Percentiles rank a stretch among this genome's conserved stretches.
Evolutionary conservation across 495 filamentous ascomycete genomes (phyloP).

Genomic region (Neurospora terricola): DNA sequence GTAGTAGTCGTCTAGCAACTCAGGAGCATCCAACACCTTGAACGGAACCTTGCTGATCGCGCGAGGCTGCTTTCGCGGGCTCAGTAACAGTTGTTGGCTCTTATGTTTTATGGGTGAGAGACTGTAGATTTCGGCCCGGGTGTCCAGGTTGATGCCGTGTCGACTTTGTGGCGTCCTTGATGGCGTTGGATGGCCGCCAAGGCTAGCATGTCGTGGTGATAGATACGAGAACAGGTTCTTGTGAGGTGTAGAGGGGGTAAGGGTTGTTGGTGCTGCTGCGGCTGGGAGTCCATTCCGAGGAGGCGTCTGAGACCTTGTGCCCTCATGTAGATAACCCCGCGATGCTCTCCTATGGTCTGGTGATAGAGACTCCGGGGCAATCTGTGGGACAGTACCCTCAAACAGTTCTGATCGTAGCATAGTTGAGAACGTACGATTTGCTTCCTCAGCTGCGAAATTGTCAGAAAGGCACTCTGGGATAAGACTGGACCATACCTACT

Average conservation of each 20-base stretch:
- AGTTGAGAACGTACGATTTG: slow-evolving; percentile 83
- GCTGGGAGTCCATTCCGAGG: slow-evolving; percentile 49
- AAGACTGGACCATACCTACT: slow-evolving; percentile 44
- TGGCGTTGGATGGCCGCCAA: slow-evolving; percentile 69
- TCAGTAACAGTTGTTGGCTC: slow-evolving; percentile 84
- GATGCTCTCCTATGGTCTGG: slow-evolving; percentile 51
- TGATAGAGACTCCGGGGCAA: slow-evolving; percentile 54
- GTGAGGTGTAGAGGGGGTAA: slow-evolving; percentile 89
- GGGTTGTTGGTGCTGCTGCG: slow-evolving; percentile 50
- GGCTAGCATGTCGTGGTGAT: slow-evolving; percentile 58
- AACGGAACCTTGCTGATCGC: slow-evolving; percentile 92
- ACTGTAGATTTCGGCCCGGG: slow-evolving; percentile 85
- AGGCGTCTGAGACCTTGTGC: slow-evolving; percentile 69
- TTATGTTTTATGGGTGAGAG: slow-evolving; percentile 82
- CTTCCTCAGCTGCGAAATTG: slow-evolving; percentile 69
- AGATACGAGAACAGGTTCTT: slow-evolving; percentile 95
- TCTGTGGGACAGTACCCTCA: slow-evolving; percentile 77
- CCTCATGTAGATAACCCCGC: slow-evolving; percentile 49
- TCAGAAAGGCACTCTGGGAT: slow-evolving; percentile 26
- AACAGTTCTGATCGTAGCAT: slow-evolving; percentile 85
- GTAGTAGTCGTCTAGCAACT: slow-evolving; percentile 95
- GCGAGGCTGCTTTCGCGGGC: slow-evolving; percentile 75
- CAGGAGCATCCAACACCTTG: slow-evolving; percentile 94
- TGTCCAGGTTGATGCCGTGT: slow-evolving; percentile 75
- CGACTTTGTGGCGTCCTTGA: slow-evolving; percentile 81